phyloP scores from a whole-genome alignment of 306 rosid genomes.

The Cyamopsis tetragonoloba region DNA sequence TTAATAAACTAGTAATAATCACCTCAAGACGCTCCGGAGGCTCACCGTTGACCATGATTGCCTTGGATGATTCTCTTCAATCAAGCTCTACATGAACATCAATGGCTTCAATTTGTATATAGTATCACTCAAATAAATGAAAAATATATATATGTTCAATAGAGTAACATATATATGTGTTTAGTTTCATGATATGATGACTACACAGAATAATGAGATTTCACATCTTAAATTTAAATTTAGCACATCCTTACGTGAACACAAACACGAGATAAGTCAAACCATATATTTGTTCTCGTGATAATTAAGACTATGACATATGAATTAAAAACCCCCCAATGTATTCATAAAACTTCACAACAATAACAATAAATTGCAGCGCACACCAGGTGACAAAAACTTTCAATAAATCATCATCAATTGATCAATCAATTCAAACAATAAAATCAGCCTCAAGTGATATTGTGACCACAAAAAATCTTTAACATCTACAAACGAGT shows the following conservation, averaged over 20 bases:
- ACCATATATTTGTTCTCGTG: neutral
- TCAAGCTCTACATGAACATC: conserved; percentile 15
- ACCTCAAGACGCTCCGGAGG: conserved; percentile 55
- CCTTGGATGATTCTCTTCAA: conserved; percentile 31
- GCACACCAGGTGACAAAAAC: neutral
- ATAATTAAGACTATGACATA: neutral
- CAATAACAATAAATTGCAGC: neutral
- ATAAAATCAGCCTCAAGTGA: neutral
- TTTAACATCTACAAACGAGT: neutral
- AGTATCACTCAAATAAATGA: no score
- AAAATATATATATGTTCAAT: no score
- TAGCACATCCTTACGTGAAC: no score
- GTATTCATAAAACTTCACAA: neutral
- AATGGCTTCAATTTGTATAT: neutral
- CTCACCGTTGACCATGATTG: conserved; percentile 24
- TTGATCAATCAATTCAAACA: neutral
- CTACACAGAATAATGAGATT: no score
- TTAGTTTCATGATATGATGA: no score
- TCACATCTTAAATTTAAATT: no score
- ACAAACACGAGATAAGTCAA: no score
- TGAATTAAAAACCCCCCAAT: neutral
- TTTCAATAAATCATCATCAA: neutral
- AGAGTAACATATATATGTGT: no score
- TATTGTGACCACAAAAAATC: neutral
- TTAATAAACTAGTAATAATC: neutral